Evolutionary conservation across 805 yeast genomes (phyloP).

Genomic region (Metschnikowia shivogae): DNA sequence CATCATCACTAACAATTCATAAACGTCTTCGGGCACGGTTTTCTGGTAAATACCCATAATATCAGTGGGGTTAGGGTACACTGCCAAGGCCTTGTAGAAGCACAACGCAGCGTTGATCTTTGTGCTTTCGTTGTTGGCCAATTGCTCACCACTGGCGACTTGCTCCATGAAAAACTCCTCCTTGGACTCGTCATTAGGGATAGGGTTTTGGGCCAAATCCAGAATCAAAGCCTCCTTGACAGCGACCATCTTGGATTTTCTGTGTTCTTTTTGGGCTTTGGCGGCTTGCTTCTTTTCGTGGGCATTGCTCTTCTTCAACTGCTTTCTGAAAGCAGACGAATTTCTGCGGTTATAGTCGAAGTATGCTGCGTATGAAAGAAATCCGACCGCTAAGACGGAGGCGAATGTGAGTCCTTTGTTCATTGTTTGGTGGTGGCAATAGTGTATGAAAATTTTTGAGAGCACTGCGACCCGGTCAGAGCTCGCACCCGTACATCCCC

Average conservation of each 20-base stretch:
- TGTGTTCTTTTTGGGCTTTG: conserved; percentile 51
- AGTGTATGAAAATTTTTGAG: conserved; percentile 10
- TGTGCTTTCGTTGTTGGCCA: conserved; percentile 59
- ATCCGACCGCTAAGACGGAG: conserved; percentile 49
- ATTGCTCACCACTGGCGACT: conserved; percentile 81
- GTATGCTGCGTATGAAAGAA: conserved; percentile 74
- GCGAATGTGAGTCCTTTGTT: conserved; percentile 30
- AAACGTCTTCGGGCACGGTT: conserved; percentile 75
- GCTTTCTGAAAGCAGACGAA: conserved; percentile 75
- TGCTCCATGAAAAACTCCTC: conserved; percentile 79
- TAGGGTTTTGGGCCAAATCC: conserved; percentile 67
- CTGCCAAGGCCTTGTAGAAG: conserved; percentile 89
- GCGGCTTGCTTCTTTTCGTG: conserved; percentile 57
- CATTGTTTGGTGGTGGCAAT: conserved; percentile 16
- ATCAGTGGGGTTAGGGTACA: conserved; percentile 93
- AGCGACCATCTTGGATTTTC: conserved; percentile 55
- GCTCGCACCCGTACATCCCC: conserved; percentile 2
- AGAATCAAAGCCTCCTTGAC: conserved; percentile 58
- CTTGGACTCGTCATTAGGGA: conserved; percentile 63
- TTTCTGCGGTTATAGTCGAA: conserved; percentile 91
- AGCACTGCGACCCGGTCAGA: neutral
- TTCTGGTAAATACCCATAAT: conserved; percentile 86
- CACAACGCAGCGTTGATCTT: conserved; percentile 82
- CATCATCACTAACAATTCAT: conserved; percentile 82
- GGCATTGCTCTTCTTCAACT: conserved; percentile 59